Base-by-base conservation (phyloP, 2,329 filamentous ascomycete genomes). In the Alternaria tenuissima region DNA sequence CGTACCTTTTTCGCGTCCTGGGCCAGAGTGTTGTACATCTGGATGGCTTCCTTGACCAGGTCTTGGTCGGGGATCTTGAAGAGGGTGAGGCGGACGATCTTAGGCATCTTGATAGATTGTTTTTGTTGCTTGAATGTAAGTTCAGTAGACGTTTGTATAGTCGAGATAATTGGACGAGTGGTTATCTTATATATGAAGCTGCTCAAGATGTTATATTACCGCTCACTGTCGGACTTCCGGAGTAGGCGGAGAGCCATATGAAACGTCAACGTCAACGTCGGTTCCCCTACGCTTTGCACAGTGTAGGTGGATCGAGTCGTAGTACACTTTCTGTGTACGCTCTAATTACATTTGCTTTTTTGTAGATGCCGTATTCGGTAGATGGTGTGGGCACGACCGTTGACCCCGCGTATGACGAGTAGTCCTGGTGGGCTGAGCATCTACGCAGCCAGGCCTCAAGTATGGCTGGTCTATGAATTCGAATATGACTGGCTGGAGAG, bases 1-100 rank as follows among this genome's bases (percentile, higher is more conserved):
- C 73, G 58, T 69, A 79, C 77, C 67, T 78, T 79, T 38, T 71
- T 57, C 14, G 76, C 77, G 39, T 77, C 71, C 42, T 71, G 65
- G 52, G 55, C 62, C 59, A 79, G 65, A 9, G 74, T 72, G 8
- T 72, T 68, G 71, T 77, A 79, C 60, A 73, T 76, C 20, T 70
- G 54, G 49, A 76, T 64, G 4, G 71, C 67, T 53, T 70, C 69
- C 59, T 76, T 62, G 57, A 78, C 57, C 57, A 69, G 54, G 32
- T 70, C 62, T 4, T 58, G 22, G 44, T 78, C 70, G 53, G 73
- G 64, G 57, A 78, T 66, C 63, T 79, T 78, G 73, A 79, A 77
- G 30, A 78, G 66, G 12, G 76, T 78, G 49, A 78, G 64, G 57
- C 77, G 77, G 54, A 73, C 59, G 63, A 79, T 73, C 52, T 70